A percentile compares a stretch with the other conserved stretches of the same genome.
Conservation (phyloP, 495 filamentous ascomycete genomes). For the Hypomontagnella submonticulosa region DNA sequence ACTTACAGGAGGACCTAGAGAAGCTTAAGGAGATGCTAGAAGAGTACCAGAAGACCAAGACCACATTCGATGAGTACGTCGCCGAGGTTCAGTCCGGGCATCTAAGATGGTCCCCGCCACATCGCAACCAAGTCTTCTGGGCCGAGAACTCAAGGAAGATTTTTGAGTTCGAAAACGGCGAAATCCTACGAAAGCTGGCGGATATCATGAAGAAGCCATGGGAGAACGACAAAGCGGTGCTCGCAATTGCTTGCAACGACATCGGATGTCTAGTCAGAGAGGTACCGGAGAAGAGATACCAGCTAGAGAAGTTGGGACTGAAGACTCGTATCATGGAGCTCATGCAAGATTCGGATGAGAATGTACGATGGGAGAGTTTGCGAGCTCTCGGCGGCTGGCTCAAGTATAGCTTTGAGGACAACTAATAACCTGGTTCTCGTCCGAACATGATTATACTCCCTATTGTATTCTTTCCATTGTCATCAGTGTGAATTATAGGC, state of each 20-base stretch:
- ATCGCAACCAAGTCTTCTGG: constrained; percentile 92
- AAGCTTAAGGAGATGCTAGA: constrained; percentile 81
- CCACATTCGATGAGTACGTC: constrained; percentile 95
- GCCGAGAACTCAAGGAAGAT: constrained; percentile 93
- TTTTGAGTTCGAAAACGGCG: constrained; percentile 83
- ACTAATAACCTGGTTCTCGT: constrained; percentile 44
- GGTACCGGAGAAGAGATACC: constrained; percentile 82
- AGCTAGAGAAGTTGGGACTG: constrained; percentile 89
- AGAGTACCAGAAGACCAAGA: constrained; percentile 95
- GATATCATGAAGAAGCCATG: constrained; percentile 88
- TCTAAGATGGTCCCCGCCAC: constrained; percentile 94
- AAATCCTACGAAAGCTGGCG: constrained; percentile 81
- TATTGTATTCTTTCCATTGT: constrained; percentile 35
- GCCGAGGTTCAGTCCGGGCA: constrained; percentile 89
- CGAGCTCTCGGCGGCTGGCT: constrained; percentile 93
- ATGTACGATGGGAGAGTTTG: constrained; percentile 94
- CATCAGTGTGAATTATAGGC: constrained; percentile 17
- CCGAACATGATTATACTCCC: constrained; percentile 25
- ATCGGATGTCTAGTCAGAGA: constrained; percentile 89
- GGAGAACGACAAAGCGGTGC: constrained; percentile 93
- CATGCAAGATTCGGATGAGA: constrained; percentile 90
- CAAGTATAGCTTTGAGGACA: constrained; percentile 83
- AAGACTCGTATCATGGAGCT: constrained; percentile 95
- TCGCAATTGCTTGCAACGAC: constrained; percentile 97
- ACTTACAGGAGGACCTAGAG: constrained; percentile 87